Conservation (phyloP, 768 basidiomycete genomes). For the Pholiota microspora region DNA sequence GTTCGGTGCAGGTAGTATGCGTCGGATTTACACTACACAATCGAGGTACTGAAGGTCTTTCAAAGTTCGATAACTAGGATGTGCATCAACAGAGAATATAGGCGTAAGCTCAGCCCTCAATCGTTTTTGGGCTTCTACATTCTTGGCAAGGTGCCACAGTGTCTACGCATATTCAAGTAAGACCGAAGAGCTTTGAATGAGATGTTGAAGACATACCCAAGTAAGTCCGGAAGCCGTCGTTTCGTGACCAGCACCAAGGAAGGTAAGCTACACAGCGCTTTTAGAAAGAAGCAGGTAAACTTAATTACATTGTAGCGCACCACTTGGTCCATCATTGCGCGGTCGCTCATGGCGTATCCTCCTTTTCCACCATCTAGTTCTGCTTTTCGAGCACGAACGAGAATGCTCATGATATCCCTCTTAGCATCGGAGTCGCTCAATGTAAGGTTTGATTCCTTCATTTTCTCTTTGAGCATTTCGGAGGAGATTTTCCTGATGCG, state of each 20-base stretch:
- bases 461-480: constrained; percentile 39
- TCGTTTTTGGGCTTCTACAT: constrained; percentile 39
- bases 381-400: constrained; percentile 41
- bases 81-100: constrained; percentile 28
- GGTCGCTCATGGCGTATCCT: constrained; percentile 42
- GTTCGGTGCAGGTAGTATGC: neutral
- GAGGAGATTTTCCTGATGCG: constrained; percentile 38
- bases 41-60: constrained; percentile 35
- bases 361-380: constrained; percentile 30
- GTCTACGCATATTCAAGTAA: constrained; percentile 26
- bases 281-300: neutral
- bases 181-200: neutral
- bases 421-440: constrained; percentile 37
- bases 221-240: constrained; percentile 39
- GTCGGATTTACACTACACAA: constrained; percentile 34
- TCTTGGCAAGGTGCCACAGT: constrained; percentile 43
- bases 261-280: constrained; percentile 30
- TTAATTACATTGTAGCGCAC: constrained; percentile 18
- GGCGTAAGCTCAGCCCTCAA: constrained; percentile 44
- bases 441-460: constrained; percentile 30
- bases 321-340: constrained; percentile 50
- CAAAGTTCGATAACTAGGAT: constrained; percentile 38
- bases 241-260: constrained; percentile 38
- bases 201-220: constrained; percentile 31
- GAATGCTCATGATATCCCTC: constrained; percentile 48